Percentiles rank a stretch among this genome's conserved stretches.
Evolutionary conservation across 2,329 filamentous ascomycete genomes (phyloP).

Genomic region (Colletotrichum orchidophilum): DNA sequence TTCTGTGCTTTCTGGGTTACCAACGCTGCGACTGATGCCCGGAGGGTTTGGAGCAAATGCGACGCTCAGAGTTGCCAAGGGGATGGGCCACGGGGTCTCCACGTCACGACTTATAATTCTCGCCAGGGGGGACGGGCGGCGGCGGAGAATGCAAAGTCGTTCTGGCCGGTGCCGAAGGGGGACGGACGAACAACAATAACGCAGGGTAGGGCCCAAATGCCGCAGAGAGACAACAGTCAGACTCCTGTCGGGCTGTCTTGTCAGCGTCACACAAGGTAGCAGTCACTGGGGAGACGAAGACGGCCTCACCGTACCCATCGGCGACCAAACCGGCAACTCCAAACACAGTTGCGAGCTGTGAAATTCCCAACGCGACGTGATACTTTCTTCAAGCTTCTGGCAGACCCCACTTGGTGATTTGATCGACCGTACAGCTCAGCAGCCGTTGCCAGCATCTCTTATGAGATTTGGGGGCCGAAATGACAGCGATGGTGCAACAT

Average conservation of each 20-base stretch:
- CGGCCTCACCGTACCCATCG: constrained; percentile 23
- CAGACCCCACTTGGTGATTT: constrained; percentile 1
- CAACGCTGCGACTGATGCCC: background rate
- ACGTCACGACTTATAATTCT: background rate
- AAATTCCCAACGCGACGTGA: background rate
- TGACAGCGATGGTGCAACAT: background rate
- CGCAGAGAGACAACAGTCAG: background rate
- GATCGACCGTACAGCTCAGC: constrained; percentile 3
- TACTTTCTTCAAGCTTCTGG: constrained; percentile 26
- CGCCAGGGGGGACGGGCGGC: background rate
- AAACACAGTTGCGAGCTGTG: background rate
- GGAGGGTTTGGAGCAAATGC: constrained; percentile 21
- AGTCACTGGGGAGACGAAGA: background rate
- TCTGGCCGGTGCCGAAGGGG: background rate
- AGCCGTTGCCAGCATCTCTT: background rate
- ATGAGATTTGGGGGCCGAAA: constrained; percentile 15
- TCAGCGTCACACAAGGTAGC: background rate
- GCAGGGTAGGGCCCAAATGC: background rate
- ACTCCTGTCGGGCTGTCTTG: background rate
- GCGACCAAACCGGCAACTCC: background rate
- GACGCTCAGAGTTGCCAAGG: constrained; percentile 29
- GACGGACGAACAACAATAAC: background rate
- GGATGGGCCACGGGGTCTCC: constrained; percentile 18
- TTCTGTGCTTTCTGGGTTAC: background rate
- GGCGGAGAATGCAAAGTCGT: background rate